A percentile compares a stretch with the other conserved stretches of the same genome.
phyloP scores from a whole-genome alignment of 1,284 basidiomycete genomes.

The Athelia sp. region DNA sequence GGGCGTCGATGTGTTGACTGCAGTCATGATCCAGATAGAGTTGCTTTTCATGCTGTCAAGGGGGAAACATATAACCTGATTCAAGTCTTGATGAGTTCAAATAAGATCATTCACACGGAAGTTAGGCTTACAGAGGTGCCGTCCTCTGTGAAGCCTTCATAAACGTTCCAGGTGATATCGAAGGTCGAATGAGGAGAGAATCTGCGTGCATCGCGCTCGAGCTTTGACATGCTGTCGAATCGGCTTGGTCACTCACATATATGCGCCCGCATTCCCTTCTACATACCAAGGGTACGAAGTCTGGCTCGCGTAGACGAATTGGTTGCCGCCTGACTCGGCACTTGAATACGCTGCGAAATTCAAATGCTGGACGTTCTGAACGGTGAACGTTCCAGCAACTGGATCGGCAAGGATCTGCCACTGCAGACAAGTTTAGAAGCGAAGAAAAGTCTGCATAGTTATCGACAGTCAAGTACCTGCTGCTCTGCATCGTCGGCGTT shows the following conservation, averaged over 20 bases:
- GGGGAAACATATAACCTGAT: no score
- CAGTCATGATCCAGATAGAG: no score
- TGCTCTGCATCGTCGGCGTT: background rate
- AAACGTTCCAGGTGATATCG: background rate
- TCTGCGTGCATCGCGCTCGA: background rate
- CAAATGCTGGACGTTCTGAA: background rate
- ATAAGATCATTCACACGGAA: no score
- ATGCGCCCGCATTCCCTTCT: background rate
- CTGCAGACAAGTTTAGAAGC: background rate
- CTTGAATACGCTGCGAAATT: background rate
- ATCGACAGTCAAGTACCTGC: background rate
- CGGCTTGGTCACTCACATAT: background rate
- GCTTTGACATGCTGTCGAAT: background rate
- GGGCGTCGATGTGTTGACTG: no score
- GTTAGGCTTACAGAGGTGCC: background rate
- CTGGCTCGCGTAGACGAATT: background rate
- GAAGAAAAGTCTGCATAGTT: background rate
- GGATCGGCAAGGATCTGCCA: background rate
- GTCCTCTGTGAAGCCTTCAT: background rate
- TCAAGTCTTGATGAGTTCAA: no score
- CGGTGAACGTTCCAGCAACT: background rate
- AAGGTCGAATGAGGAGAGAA: background rate
- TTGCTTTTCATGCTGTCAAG: no score
- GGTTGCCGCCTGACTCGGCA: no score
- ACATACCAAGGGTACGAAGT: background rate